Conservation (phyloP, 345 rosid species). For the Noccaea bulbosa region DNA sequence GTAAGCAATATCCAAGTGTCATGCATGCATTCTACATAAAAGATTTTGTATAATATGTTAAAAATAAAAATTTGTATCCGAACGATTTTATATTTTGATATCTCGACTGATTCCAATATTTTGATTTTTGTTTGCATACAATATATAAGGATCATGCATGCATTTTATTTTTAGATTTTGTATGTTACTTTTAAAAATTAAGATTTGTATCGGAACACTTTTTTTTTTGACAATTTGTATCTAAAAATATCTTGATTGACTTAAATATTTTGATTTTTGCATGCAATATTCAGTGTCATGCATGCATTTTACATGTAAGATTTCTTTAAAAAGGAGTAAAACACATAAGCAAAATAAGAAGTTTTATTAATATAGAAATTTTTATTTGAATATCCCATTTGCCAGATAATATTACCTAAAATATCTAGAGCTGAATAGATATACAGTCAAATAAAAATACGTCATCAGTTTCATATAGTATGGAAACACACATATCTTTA, state of each 20-base stretch:
- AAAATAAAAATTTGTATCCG: too few relatives aligned
- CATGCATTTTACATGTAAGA: constrained; percentile 10
- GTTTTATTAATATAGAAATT: not conserved
- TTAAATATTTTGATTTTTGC: too few relatives aligned
- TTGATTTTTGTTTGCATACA: too few relatives aligned
- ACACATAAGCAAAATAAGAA: not conserved
- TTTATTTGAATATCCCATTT: not conserved
- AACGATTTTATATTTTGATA: too few relatives aligned
- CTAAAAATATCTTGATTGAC: too few relatives aligned
- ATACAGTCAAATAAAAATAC: not conserved
- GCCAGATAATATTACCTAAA: not conserved
- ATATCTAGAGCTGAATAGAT: constrained; percentile 1
- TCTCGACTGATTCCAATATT: too few relatives aligned
- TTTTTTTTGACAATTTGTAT: too few relatives aligned
- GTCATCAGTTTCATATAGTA: not conserved
- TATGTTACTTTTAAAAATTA: too few relatives aligned
- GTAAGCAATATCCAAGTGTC: not conserved
- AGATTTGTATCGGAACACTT: too few relatives aligned
- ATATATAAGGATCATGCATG: too few relatives aligned
- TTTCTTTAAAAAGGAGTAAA: too few relatives aligned
- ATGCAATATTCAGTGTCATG: constrained; percentile 1
- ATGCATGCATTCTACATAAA: constrained; percentile 19
- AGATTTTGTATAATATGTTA: not conserved
- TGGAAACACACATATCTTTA: not conserved
- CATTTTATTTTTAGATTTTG: too few relatives aligned